These are phyloP conservation scores for Cladosporium sp. DNA, from an alignment of 2,329 filamentous ascomycete species.

Conservation along the genomic window DNA sequence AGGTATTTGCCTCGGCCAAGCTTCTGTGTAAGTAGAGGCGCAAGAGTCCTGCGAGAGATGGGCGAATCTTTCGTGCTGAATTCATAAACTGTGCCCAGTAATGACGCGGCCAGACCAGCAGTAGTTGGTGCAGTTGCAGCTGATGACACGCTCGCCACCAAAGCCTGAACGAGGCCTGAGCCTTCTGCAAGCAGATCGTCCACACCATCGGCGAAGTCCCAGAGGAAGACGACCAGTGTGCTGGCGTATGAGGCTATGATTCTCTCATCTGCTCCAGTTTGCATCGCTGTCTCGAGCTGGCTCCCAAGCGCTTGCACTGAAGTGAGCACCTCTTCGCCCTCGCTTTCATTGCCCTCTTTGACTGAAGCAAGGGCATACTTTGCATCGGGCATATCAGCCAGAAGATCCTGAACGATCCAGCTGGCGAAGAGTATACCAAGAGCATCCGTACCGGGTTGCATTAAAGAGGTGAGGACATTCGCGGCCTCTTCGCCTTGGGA, in stretches of 20 bases:
- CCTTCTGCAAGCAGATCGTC: slow-evolving; percentile 91
- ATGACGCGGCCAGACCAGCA: slow-evolving; percentile 70
- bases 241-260: slow-evolving; percentile 83
- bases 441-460: slow-evolving; percentile 69
- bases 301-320: slow-evolving; percentile 84
- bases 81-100: slow-evolving; percentile 88
- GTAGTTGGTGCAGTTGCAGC: slow-evolving; percentile 49
- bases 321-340: slow-evolving; percentile 90
- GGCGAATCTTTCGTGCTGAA: slow-evolving; percentile 98
- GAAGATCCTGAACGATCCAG: slow-evolving; percentile 77
- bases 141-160: slow-evolving; percentile 49
- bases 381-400: slow-evolving; percentile 74
- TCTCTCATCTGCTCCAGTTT: slow-evolving; percentile 65
- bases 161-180: slow-evolving; percentile 69
- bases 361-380: slow-evolving; percentile 77
- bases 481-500: slow-evolving; percentile 71
- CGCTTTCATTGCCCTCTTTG: slow-evolving; percentile 81
- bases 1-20: slow-evolving; percentile 85
- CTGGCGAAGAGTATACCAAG: slow-evolving; percentile 89
- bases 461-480: slow-evolving; percentile 80
- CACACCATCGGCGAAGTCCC: slow-evolving; percentile 84
- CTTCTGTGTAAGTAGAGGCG: slow-evolving; percentile 70
- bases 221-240: slow-evolving; percentile 83
- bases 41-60: slow-evolving; percentile 73
- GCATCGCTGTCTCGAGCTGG: slow-evolving; percentile 76